Base-by-base conservation (phyloP, 2,329 filamentous ascomycete genomes). In the Neofusicoccum cordaticola region DNA sequence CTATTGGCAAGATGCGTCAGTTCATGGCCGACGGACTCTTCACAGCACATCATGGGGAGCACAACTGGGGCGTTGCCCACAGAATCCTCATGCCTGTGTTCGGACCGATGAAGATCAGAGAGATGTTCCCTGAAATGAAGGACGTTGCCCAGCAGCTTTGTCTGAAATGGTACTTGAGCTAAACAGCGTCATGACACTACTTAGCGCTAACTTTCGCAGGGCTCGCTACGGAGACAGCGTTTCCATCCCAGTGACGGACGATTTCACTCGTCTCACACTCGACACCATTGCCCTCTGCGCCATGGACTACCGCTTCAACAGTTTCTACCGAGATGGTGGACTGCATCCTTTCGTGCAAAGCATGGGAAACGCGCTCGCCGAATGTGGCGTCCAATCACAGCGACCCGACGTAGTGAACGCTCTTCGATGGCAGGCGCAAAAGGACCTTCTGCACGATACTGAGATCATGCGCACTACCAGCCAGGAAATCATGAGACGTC, bases 81-180 rank as follows among this genome's bases (percentile, higher is more conserved):
- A 79, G 87, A 19, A 78, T 88, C 15, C 78, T 92, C 62, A 83
- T 89, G 70, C 88, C 89, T 0, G 88, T 87, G 2, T 91, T 92
- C 72, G 89, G 89, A 0, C 89, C 89, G 0, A 74, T 91, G 22
- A 82, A 84, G 1, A 91, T 92, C 69, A 82, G 85, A 39, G 79
- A 77, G 63, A 91, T 91, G 89, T 91, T 89, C 67, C 81, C 84
- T 66, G 78, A 78, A 69, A 76, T 75, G 74, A 71, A 75, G 51
- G 89, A 91, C 68, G 86, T 91, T 66, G 84, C 87, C 4, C 81
- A 81, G 0, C 88, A 91, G 71, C 75, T 91, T 57, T 82, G 84
- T 11, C 81, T 90, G 76, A 91, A 91, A 73, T 88, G 19, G 19
- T 22, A 22, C 19, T 22, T 22, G 19, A 22, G 19, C 19, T 22